Conservation (phyloP, 306 rosid genomes). For the Rosa chinensis region DNA sequence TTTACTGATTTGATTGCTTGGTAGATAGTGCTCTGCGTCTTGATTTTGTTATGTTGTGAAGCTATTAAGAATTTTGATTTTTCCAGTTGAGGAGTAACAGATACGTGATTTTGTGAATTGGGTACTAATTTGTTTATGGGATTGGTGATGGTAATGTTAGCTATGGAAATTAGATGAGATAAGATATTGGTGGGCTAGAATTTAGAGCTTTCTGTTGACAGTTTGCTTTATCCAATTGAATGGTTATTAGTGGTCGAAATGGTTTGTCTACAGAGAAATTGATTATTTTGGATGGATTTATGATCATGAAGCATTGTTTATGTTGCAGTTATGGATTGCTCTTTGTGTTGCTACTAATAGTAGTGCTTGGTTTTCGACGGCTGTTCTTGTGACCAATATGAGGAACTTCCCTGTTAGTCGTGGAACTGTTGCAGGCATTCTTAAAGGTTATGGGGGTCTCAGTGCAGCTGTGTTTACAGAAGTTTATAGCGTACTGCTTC, state of each 20-base stretch:
- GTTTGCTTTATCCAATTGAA: neutral
- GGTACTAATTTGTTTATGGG: neutral
- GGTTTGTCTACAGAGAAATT: neutral
- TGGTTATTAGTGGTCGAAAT: neutral
- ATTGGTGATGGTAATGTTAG: neutral
- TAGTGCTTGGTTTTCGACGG: slow-evolving; percentile 72
- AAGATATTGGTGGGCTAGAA: neutral
- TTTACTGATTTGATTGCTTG: slow-evolving; percentile 4
- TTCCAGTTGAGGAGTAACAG: neutral
- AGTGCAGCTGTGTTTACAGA: slow-evolving; percentile 76
- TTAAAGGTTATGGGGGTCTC: slow-evolving; percentile 76
- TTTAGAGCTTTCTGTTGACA: slow-evolving; percentile 6
- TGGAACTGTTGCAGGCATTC: slow-evolving; percentile 75
- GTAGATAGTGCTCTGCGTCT: neutral
- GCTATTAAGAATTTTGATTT: neutral
- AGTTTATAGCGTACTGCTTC: slow-evolving; percentile 52
- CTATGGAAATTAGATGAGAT: neutral
- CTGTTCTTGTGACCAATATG: slow-evolving; percentile 80
- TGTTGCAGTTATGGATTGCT: slow-evolving; percentile 66
- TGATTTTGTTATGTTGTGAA: neutral
- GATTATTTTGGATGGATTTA: neutral
- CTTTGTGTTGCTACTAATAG: slow-evolving; percentile 67
- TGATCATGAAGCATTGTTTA: neutral
- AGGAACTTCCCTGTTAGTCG: slow-evolving; percentile 73
- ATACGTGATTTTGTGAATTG: neutral